Evolutionary conservation across 2,329 filamentous ascomycete species (phyloP), one percentile per base, ranked within the genome.

Genomic region (Penicillium sp.): DNA sequence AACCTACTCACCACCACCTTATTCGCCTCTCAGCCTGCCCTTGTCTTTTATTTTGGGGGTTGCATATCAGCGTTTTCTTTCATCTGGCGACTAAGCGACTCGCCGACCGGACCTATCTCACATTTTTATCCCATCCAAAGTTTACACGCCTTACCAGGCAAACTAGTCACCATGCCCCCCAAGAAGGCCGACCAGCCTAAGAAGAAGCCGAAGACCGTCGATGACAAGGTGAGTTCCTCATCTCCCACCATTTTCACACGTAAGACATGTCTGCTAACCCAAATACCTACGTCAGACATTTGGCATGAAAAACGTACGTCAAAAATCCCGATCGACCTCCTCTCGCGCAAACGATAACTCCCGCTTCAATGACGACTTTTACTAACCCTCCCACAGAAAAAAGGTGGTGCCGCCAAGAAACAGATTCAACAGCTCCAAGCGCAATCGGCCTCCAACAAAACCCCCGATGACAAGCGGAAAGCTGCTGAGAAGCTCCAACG

Each of bases 271-370:
- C 37, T 37, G 51, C 61, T 68, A 49, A 66, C 50, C 37, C 36
- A 43, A 51, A 9, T 37, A 29, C 34, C 32, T 8, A 41, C n/a
- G 20, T 40, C 53, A 81, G 79, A 96, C 94, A 42, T 99, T 99
- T 81, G 94, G 94, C 66, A 97, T 99, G 94, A 99, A 99, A 79
- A 99, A 99, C 72, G 79, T 81, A 75, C 63, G 76, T 73, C 52
- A 34, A 53, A 48, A 40, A 37, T 24, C 20, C 42, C 34, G 44
- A 40, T 48, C 32, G 48, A 39, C 49, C 37, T 39, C n/a, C 20
- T n/a, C 40, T 33, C 42, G 27, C 49, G 40, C 36, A 39, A n/a
- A 20, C 30, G 43, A 51, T 29, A 37, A 40, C 41, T 26, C 34
- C 29, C 41, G 36, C 46, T 21, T 15, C 27, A n/a, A 32, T 18